Base-by-base conservation (phyloP, 257 asterid genomes). In the Perilla frutescens region DNA sequence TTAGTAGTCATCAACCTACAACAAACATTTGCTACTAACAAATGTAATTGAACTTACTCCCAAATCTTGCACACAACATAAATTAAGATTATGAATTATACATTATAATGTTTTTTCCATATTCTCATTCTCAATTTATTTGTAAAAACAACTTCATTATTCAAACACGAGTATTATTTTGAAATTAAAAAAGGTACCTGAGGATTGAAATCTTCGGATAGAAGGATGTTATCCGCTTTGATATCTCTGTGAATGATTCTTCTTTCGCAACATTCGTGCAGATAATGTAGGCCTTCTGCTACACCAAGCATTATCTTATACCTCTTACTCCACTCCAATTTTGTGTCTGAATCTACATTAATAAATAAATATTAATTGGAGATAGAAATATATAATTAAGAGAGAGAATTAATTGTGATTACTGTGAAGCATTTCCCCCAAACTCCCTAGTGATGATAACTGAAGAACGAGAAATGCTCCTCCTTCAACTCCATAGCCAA, bases 401-500 rank as follows among this genome's bases (percentile, higher is more conserved):
- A 41, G 8, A 20, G 14, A 3, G 8, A 12, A 12, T 20, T 9
- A 7, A 15, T 14, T 1, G 5, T 45, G 7, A 40, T 64, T 72
- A 90, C 96, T 84, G 39, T 74, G 89, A 39, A 90, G 94, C n/a
- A 85, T 73, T 50, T 91, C 84, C 44, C 87, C 82, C 78, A 90
- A 81, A 69, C 94, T 90, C 68, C 96, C 96, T 4, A 81, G 75
- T 32, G 91, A 67, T 13, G 94, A 87, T 62, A 90, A 69, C 71
- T 87, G 77, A 12, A 90, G 94, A 68, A 90, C 81, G 3, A 90
- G 88, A 67, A 59, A 80, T 1, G 86, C 79, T 31, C 96, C 94
- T 63, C 96, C 92, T 72, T 90, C 92, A 65, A 84, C 90, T 53
- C 93, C 96, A 77, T 87, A 89, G 32, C 93, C 96, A 75, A 89